phyloP scores from a whole-genome alignment of 1,139 yeast species.

The Pichia terricola region DNA sequence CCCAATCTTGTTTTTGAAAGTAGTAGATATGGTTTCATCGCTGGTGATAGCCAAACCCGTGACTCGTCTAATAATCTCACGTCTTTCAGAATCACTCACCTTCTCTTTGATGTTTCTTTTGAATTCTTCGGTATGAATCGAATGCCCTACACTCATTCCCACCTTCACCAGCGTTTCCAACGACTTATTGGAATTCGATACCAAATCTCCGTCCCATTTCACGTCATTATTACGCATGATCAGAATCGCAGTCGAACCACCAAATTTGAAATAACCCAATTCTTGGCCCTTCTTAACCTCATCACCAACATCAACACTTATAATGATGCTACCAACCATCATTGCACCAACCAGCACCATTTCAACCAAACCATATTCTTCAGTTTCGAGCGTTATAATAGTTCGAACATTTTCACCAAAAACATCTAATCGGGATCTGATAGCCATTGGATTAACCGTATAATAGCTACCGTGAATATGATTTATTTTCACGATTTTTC shows the following conservation, averaged over 20 bases:
- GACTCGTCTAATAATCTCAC: conserved; percentile 11
- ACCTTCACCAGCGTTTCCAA: conserved; percentile 80
- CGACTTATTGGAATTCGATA: conserved; percentile 54
- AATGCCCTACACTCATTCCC: conserved; percentile 88
- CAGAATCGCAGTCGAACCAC: conserved; percentile 79
- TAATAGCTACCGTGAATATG: conserved; percentile 83
- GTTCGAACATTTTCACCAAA: conserved; percentile 86
- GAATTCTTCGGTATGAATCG: conserved; percentile 39
- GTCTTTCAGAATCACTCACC: conserved; percentile 9
- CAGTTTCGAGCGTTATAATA: conserved; percentile 65
- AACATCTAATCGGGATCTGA: conserved; percentile 79
- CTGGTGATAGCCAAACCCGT: conserved; percentile 8
- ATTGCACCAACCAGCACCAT: conserved; percentile 90
- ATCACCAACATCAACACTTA: conserved; percentile 60
- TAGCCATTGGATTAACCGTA: conserved; percentile 97
- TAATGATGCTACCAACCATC: conserved; percentile 92
- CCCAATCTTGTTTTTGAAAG: conserved; percentile 6
- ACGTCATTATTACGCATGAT: conserved; percentile 35
- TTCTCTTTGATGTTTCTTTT: conserved; percentile 25
- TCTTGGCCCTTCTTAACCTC: conserved; percentile 63
- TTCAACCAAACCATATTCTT: conserved; percentile 65
- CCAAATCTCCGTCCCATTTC: conserved; percentile 64
- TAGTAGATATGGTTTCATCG: conserved; percentile 1
- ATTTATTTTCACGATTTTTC: conserved; percentile 54
- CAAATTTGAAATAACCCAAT: conserved; percentile 89